phyloP scores from a whole-genome alignment of 306 rosid species.

The Quercus suber region DNA sequence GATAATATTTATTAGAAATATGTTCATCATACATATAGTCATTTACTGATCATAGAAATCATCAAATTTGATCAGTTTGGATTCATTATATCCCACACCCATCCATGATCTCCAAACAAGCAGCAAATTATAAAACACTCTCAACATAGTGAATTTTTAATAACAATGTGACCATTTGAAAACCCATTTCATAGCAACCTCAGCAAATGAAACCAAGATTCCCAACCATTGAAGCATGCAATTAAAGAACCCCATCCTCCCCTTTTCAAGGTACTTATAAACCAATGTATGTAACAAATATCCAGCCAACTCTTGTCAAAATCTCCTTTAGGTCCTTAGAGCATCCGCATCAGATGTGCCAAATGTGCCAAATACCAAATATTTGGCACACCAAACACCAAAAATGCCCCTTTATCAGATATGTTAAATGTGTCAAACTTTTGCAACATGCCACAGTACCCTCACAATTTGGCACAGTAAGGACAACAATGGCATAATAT shows the following conservation, averaged over 20 bases:
- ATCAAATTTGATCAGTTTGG: not conserved
- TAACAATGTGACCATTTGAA: not conserved
- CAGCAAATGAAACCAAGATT: not conserved
- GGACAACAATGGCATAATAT: no score
- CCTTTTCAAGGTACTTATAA: not conserved
- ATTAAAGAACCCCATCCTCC: not conserved
- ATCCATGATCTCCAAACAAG: not conserved
- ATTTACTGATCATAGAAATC: not conserved
- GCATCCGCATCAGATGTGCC: no score
- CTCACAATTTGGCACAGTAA: no score
- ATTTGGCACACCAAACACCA: no score
- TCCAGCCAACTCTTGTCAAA: no score
- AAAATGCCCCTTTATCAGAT: no score
- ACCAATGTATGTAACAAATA: not conserved
- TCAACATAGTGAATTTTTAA: no score
- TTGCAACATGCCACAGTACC: no score
- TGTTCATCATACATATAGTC: not conserved
- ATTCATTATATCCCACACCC: not conserved
- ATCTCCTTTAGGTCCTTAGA: no score
- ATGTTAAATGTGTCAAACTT: no score
- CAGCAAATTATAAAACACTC: not conserved
- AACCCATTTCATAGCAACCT: not conserved
- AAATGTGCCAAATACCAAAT: no score
- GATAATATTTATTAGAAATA: not conserved
- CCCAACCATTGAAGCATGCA: conserved; percentile 6